These are phyloP conservation scores for Akanthomyces uredinophilus DNA, from an alignment of 2,329 filamentous ascomycete species.

Conservation along the genomic window DNA sequence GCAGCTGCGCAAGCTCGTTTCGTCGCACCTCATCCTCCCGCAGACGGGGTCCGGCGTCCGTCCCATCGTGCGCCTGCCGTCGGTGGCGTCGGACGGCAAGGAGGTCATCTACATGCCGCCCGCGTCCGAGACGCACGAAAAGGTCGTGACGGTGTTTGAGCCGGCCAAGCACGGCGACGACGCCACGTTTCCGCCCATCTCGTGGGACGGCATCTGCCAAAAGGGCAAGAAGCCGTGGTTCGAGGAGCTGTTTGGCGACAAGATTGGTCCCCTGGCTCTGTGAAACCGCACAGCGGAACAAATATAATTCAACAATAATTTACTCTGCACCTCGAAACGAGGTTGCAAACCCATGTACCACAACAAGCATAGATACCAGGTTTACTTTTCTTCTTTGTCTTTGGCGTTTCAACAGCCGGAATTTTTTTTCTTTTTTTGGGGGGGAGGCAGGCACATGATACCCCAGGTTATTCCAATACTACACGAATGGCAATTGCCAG, in stretches of 20 bases:
- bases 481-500: conserved; percentile 5
- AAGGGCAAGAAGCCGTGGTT: conserved; percentile 27
- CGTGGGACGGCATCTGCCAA: conserved; percentile 32
- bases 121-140: not conserved
- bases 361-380: not conserved
- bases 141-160: conserved; percentile 16
- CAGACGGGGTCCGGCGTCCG: conserved; percentile 13
- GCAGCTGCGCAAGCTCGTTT: conserved; percentile 27
- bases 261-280: conserved; percentile 25
- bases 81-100: not conserved
- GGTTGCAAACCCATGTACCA: not conserved
- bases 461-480: not conserved
- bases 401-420: conserved; percentile 11
- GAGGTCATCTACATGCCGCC: conserved; percentile 23
- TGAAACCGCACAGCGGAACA: not conserved
- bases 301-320: not conserved
- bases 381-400: not conserved
- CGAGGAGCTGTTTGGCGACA: conserved; percentile 30
- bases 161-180: conserved; percentile 12
- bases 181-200: conserved; percentile 22
- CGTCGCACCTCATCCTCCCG: conserved; percentile 21
- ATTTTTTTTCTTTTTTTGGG: not conserved
- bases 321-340: not conserved
- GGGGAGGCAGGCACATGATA: conserved; percentile 7
- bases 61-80: conserved; percentile 21